phyloP scores from a whole-genome alignment of 768 basidiomycete species.

The Epithele typhae region DNA sequence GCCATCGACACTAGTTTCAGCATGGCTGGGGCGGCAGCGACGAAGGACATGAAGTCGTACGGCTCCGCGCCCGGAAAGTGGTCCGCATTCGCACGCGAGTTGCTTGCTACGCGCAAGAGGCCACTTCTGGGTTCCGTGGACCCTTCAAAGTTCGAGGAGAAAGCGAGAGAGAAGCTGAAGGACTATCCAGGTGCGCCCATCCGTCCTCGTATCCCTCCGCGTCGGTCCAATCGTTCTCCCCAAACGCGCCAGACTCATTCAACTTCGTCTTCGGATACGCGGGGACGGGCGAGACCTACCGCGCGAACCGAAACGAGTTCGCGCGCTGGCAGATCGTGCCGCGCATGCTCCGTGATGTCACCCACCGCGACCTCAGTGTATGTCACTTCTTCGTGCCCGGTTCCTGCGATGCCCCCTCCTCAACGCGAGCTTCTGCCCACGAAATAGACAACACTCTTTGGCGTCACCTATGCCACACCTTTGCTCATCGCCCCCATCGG shows the following conservation, averaged over 20 bases:
- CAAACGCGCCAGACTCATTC: slow-evolving; percentile 26
- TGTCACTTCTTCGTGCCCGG: slow-evolving; percentile 7
- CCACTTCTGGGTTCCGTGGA: slow-evolving; percentile 52
- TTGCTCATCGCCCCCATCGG: slow-evolving; percentile 72
- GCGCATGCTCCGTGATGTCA: slow-evolving; percentile 66
- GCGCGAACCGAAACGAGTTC: slow-evolving; percentile 60
- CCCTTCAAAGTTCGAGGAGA: slow-evolving; percentile 59
- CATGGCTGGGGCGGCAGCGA: background rate
- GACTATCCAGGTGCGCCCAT: slow-evolving; percentile 45
- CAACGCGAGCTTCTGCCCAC: background rate
- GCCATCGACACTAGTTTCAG: background rate
- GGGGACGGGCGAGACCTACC: slow-evolving; percentile 63
- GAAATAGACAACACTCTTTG: slow-evolving; percentile 64
- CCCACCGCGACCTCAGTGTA: slow-evolving; percentile 57
- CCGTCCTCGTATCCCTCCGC: background rate
- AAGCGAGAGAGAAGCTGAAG: slow-evolving; percentile 59
- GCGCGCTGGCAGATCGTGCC: slow-evolving; percentile 74
- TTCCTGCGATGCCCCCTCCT: background rate
- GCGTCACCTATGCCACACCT: slow-evolving; percentile 56
- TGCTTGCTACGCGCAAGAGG: slow-evolving; percentile 20
- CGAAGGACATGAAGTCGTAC: background rate
- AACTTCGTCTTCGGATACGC: slow-evolving; percentile 77
- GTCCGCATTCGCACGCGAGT: slow-evolving; percentile 20
- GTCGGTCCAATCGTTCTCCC: slow-evolving; percentile 37
- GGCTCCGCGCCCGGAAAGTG: slow-evolving; percentile 10